Base-by-base conservation (phyloP, 2,329 filamentous ascomycete genomes). In the Myriosclerotinia scirpicola region DNA sequence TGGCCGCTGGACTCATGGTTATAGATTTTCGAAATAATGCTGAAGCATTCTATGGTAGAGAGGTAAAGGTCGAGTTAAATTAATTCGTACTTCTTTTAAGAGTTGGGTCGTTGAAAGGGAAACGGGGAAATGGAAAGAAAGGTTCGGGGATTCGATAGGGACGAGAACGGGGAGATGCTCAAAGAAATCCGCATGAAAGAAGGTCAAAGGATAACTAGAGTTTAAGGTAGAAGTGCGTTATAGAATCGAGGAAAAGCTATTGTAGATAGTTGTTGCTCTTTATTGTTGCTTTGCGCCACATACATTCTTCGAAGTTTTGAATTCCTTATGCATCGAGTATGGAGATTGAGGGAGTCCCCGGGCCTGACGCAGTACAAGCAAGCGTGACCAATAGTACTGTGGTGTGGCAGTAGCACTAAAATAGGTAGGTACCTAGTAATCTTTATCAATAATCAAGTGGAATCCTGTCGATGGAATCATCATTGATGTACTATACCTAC, bases 1-100 rank as follows among this genome's bases (percentile, higher is more conserved):
- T 66, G 52, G 71, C 71, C 48, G 68, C 68, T 68, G 75, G 74
- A 73, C 75, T 77, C 75, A 77, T 77, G 48, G 59, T 67, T 65
- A 67, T 54, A 48, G 54, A 48, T 54, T 44, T 44, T 55, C 53
- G 50, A 54, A 34, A 60, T 61, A 48, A 34, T 44, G 54, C 54
- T 42, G 54, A 63, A 71, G 69, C 71, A 74, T 73, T 30, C 69
- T 52, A 26, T 36, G 58, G 15, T 22, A 5, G n/a, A 48, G 44
- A 42, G 55, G 34, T 38, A 17, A 30, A 22, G 15, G 34, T 38
- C n/a, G 30, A 50, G 44, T 60, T 50, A 17, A 60, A 38, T 50
- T 26, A 50, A 38, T 50, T 60, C 44, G 14, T 38, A 22, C 40
- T 61, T 48, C 46, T 61, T 56, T 64, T 22, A 56, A 42, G 17